Base-by-base conservation (phyloP, 1,284 basidiomycete genomes). In the Ganoderma meredithae region DNA sequence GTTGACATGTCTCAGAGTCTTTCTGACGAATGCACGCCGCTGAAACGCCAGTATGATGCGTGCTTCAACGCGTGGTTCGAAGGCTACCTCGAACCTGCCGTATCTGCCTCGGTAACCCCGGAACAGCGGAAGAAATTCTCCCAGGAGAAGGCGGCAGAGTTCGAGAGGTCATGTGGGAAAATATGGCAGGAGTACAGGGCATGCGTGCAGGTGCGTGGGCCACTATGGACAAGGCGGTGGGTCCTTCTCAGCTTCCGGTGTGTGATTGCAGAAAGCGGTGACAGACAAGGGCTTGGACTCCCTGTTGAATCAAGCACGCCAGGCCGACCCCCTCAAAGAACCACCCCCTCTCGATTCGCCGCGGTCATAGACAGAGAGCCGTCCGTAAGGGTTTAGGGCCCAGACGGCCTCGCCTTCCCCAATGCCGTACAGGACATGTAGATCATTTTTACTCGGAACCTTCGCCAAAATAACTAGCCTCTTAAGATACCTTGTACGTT, bases 61-160 rank as follows among this genome's bases (percentile, higher is more conserved):
- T 98, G 97, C 84, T 98, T 98, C 84, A 97, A 98, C 77, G 88
- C 91, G 8, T 98, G 96, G 97, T 96, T 98, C 76, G 95, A 96
- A 78, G 94, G 94, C 27, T 98, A 98, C 78, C 88, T 98, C 41
- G 92, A 95, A 76, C 95, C 95, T 13, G 87, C 89, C 12, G 83
- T 92, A 10, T 81, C 79, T 33, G 67, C 73, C 76, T 58, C 81
- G 74, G 58, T 80, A 73, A 72, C 77, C 72, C 81, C 76, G 10
- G 82, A 85, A 64, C 78, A 83, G 69, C 83, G 87, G 78, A 68
- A 83, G 74, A 79, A 80, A 62, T 86, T 86, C 76, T 79, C 82
- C 43, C 83, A 80, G 66, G 77, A 82, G 68, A 92, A 90, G 79
- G 94, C 93, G 9, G 89, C 91, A 58, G 91, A 95, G 77, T 96